Percentiles rank a stretch among this genome's conserved stretches.
phyloP scores from a whole-genome alignment of 108 stramenopile species.

The Nitzschia palea region DNA sequence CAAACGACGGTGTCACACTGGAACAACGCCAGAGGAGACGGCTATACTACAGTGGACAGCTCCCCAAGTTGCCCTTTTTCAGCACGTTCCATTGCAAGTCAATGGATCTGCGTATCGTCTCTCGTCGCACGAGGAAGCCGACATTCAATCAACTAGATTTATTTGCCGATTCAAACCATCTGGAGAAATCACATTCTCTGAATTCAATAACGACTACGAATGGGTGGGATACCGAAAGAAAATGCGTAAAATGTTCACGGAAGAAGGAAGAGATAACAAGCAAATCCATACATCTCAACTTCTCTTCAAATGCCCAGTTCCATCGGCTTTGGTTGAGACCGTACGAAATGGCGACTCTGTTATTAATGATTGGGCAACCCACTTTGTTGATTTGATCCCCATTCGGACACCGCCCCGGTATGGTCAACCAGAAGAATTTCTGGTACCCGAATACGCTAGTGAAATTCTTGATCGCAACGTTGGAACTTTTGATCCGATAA shows the following conservation, averaged over 20 bases:
- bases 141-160: conserved; percentile 78
- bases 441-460: conserved; percentile 51
- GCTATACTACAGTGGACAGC: conserved; percentile 44
- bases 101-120: conserved; percentile 47
- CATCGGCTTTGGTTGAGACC: conserved; percentile 44
- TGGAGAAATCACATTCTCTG: conserved; percentile 59
- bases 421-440: conserved; percentile 58
- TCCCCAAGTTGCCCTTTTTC: conserved; percentile 80
- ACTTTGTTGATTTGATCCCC: conserved; percentile 78
- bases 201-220: conserved; percentile 76
- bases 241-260: conserved; percentile 44
- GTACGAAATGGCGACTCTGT: conserved; percentile 58
- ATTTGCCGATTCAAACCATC: conserved; percentile 87
- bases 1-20: conserved; percentile 67
- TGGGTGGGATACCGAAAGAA: conserved; percentile 76
- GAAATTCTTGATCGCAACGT: conserved; percentile 14
- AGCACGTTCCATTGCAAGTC: conserved; percentile 79
- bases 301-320: conserved; percentile 85
- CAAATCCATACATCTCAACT: conserved; percentile 71
- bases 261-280: conserved; percentile 74
- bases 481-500: conserved; percentile 42
- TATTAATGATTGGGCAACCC: conserved; percentile 56
- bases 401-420: conserved; percentile 85
- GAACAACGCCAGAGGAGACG: conserved; percentile 28
- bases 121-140: conserved; percentile 75